These are phyloP conservation scores for Suillus variegatus DNA, from an alignment of 768 basidiomycete genomes.

Conservation along the genomic window DNA sequence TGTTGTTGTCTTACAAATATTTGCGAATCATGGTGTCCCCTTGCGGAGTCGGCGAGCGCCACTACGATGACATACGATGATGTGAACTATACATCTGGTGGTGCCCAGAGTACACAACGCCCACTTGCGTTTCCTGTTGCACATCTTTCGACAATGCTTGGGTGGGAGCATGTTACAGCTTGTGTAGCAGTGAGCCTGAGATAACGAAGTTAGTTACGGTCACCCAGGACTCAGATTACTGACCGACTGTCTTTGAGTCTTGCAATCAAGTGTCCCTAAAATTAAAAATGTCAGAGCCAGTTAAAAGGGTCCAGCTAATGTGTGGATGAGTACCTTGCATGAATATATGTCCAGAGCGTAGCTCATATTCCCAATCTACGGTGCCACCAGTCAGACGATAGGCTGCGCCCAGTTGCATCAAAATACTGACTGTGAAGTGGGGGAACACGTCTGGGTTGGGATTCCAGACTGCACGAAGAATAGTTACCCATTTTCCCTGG, in stretches of 20 bases:
- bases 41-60: too few relatives aligned
- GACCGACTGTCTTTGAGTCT: slow-evolving; percentile 63
- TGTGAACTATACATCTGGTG: slow-evolving; percentile 23
- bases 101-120: slow-evolving; percentile 80
- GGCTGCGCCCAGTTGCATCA: slow-evolving; percentile 2
- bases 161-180: slow-evolving; percentile 90
- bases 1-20: too few relatives aligned
- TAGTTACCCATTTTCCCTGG: slow-evolving; percentile 82
- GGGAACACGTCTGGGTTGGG: slow-evolving; percentile 79
- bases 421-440: slow-evolving; percentile 68
- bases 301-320: background rate
- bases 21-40: too few relatives aligned
- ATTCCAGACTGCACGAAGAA: slow-evolving; percentile 76
- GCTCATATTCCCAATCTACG: slow-evolving; percentile 75
- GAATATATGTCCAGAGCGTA: slow-evolving; percentile 77
- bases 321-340: slow-evolving; percentile 50
- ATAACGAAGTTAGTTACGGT: background rate
- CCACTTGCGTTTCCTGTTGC: slow-evolving; percentile 81
- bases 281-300: background rate
- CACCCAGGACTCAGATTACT: slow-evolving; percentile 14
- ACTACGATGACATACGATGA: background rate
- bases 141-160: slow-evolving; percentile 68
- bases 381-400: background rate
- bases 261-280: slow-evolving; percentile 69
- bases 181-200: slow-evolving; percentile 77